Conservation (phyloP, 2,329 filamentous ascomycete species). For the Fulvia fulva region DNA sequence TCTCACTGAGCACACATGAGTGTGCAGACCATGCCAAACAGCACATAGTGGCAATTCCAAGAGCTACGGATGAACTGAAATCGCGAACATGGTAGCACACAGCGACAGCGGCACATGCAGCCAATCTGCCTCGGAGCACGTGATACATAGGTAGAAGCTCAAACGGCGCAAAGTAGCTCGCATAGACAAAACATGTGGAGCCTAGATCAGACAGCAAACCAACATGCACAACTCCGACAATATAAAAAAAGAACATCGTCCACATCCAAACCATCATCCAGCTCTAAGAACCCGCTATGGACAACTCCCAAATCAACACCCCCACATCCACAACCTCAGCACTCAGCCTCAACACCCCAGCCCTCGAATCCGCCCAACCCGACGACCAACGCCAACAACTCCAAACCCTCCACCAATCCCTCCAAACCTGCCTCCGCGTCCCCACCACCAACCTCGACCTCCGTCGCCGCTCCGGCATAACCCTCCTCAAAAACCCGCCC, state of each 20-base stretch:
- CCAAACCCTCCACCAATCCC: background rate
- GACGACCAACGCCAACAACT: background rate
- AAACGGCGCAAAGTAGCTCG: background rate
- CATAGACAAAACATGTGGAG: background rate
- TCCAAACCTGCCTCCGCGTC: background rate
- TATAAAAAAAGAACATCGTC: background rate
- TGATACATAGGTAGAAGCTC: background rate
- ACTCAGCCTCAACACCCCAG: background rate
- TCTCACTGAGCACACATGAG: no score
- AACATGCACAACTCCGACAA: background rate
- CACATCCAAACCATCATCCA: no score
- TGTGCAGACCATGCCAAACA: no score
- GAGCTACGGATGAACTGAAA: no score
- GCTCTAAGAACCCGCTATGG: no score
- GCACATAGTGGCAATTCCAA: no score
- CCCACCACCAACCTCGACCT: background rate
- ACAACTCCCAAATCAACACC: no score
- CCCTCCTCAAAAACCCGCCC: background rate
- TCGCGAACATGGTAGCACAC: no score
- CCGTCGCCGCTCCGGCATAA: background rate
- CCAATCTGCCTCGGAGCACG: no score
- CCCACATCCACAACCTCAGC: background rate
- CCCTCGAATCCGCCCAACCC: no score
- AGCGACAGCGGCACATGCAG: no score
- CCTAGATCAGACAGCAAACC: background rate